Percentiles rank a stretch among this genome's conserved stretches.
These are phyloP conservation scores for Decorospora gaudefroyi DNA, from an alignment of 2,329 filamentous ascomycete species.

Conservation along the genomic window DNA sequence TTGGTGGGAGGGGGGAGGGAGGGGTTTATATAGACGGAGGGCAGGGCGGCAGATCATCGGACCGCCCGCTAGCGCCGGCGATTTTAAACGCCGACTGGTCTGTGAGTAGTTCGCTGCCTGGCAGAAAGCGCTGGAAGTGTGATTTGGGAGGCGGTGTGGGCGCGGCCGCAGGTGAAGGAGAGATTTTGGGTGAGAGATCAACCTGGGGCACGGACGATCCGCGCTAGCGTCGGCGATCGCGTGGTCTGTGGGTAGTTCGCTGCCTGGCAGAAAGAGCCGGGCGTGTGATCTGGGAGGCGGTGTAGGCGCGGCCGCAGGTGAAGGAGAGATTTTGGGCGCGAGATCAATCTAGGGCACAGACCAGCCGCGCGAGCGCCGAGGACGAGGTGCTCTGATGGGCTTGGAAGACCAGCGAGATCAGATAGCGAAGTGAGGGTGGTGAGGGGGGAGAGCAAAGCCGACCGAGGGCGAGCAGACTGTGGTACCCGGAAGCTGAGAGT, in stretches of 20 bases:
- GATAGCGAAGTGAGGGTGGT: background rate
- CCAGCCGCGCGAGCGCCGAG: background rate
- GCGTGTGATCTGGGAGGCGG: background rate
- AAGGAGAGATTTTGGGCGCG: background rate
- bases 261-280: conserved; percentile 1
- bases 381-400: background rate
- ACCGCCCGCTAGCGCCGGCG: background rate
- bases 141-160: background rate
- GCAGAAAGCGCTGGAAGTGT: background rate
- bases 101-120: conserved; percentile 1
- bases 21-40: conserved; percentile 5
- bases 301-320: background rate
- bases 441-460: background rate
- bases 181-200: background rate
- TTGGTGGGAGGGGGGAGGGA: background rate
- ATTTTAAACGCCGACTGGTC: background rate
- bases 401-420: background rate
- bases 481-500: background rate
- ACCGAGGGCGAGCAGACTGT: background rate
- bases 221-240: background rate
- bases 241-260: background rate
- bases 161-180: conserved; percentile 1
- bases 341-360: background rate
- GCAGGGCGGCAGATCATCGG: conserved; percentile 1
- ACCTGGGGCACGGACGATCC: background rate